phyloP scores from a whole-genome alignment of 108 stramenopile species.

The Conticribra weissflogii region DNA sequence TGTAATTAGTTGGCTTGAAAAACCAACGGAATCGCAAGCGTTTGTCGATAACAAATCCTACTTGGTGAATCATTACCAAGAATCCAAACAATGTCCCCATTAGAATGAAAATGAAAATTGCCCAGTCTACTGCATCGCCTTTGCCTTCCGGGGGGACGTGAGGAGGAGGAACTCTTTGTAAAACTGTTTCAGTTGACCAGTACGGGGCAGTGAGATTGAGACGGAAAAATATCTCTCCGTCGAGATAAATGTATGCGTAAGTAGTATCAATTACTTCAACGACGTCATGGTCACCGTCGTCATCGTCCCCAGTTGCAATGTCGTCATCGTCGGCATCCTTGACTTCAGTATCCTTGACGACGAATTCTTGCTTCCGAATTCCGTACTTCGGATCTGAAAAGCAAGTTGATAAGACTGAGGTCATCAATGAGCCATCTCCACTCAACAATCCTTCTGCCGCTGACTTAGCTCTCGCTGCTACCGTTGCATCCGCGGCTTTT shows the following conservation, averaged over 20 bases:
- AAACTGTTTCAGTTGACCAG: constrained; percentile 26
- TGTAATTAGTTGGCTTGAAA: constrained; percentile 37
- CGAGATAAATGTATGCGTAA: constrained; percentile 68
- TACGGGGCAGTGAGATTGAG: constrained; percentile 77
- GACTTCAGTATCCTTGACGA: neutral
- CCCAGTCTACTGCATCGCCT: constrained; percentile 51
- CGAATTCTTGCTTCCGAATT: constrained; percentile 38
- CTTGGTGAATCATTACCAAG: constrained; percentile 49
- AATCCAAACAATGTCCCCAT: constrained; percentile 49
- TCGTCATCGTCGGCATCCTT: constrained; percentile 37
- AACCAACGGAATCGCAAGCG: constrained; percentile 39
- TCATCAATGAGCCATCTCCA: constrained; percentile 74
- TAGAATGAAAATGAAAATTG: constrained; percentile 43
- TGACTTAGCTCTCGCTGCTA: constrained; percentile 49
- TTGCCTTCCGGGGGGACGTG: constrained; percentile 36
- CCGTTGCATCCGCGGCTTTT: constrained; percentile 76
- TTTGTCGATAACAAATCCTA: constrained; percentile 39
- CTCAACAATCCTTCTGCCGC: constrained; percentile 64
- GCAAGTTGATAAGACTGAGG: constrained; percentile 59
- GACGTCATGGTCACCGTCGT: constrained; percentile 1
- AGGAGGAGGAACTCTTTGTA: constrained; percentile 47
- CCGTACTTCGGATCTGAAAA: constrained; percentile 76
- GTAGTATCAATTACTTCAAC: constrained; percentile 19
- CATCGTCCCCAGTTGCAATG: constrained; percentile 13
- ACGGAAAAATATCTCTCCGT: constrained; percentile 70